Evolutionary conservation across 352 stramenopile species (phyloP), one percentile per base, ranked within the genome.

Genomic region (Phytophthora vignae): DNA sequence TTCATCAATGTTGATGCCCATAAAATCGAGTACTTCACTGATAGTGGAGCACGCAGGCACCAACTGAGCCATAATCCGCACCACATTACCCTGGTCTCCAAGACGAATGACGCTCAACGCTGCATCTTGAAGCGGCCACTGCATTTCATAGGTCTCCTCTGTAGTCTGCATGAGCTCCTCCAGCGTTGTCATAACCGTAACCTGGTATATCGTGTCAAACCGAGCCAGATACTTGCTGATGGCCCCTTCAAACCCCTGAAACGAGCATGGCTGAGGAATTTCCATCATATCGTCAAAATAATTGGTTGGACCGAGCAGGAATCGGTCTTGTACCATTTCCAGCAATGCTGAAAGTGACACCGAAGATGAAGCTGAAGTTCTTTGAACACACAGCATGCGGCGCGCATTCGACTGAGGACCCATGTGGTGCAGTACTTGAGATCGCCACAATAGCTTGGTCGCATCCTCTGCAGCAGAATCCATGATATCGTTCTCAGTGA

Each of bases 381-480:
- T 58, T 50, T 75, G 67, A 27, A 82, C 25, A 44, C 75, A 82
- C 59, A 87, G 56, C 46, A 87, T 17, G 21, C 75, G 76, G 14
- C 36, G 69, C 29, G 65, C 57, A 15, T 49, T 65, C 40, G 29
- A 67, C 0, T 60, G n/a, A 25, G 69, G 74, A 27, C 72, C 73
- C 67, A 81, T 66, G 19, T 64, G 63, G 14, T 77, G 72, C 19
- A 72, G 17, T 7, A 84, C 57, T 54, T 82, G 80, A 53, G 68
- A 61, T 21, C 40, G 62, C 21, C 78, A 64, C 50, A 72, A 46
- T 6, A 84, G 27, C 10, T 59, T 76, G 12, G 57, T 64, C 19
- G 17, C 31, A 6, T 60, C 29, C 12, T 69, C 55, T 52, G 57
- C 38, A 15, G 21, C 8, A 2, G 38, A 66, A 15, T 29, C 33